Evolutionary conservation across 169 alveolate genomes (phyloP).

Genomic region (Eimeria sp.): DNA sequence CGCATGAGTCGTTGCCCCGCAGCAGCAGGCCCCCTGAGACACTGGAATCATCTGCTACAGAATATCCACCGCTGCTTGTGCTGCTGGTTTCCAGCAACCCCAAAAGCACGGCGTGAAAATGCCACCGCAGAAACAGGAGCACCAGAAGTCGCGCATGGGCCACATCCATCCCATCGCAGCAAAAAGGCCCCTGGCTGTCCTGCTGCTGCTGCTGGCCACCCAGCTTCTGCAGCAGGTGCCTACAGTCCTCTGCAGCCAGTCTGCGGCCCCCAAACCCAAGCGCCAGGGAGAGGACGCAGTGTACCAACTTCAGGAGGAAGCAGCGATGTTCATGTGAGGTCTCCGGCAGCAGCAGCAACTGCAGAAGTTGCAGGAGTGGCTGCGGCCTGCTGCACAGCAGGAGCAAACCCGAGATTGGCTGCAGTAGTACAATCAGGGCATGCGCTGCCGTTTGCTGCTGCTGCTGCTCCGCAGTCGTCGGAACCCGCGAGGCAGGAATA

Average conservation of each 20-base stretch:
- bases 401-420: constrained; percentile 46
- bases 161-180: constrained; percentile 15
- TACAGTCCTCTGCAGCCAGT: constrained; percentile 24
- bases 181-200: background rate
- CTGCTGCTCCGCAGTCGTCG: background rate
- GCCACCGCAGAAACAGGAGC: constrained; percentile 50
- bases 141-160: constrained; percentile 13
- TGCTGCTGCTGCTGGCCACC: constrained; percentile 5
- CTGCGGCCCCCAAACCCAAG: constrained; percentile 44
- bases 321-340: constrained; percentile 39
- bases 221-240: background rate
- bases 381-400: constrained; percentile 53
- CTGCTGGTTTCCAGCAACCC: constrained; percentile 10
- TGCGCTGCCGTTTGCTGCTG: constrained; percentile 34
- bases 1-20: background rate
- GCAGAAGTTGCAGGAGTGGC: constrained; percentile 2
- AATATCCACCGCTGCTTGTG: background rate
- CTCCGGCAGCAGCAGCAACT: constrained; percentile 35
- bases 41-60: constrained; percentile 30
- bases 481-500: background rate
- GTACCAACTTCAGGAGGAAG: background rate
- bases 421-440: constrained; percentile 10
- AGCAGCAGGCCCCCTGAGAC: constrained; percentile 16
- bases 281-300: constrained; percentile 17
- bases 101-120: background rate